These are phyloP conservation scores for Aspergillus unguis DNA, from an alignment of 2,329 filamentous ascomycete genomes.

Conservation along the genomic window DNA sequence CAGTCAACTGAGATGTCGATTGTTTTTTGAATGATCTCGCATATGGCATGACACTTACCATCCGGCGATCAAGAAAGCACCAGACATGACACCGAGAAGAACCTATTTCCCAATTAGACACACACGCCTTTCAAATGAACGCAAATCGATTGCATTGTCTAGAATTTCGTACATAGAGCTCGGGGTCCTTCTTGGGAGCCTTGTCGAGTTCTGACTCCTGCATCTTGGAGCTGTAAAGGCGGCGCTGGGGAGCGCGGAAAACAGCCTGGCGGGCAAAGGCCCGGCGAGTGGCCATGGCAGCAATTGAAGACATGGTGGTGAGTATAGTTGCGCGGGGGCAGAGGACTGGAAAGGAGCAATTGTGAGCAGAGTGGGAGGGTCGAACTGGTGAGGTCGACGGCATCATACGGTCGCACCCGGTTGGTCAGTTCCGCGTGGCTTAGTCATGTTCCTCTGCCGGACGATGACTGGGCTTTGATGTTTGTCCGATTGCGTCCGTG, in stretches of 20 bases:
- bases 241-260: conserved; percentile 42
- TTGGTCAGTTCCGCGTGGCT: conserved; percentile 18
- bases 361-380: conserved; percentile 23
- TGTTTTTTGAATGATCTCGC: background rate
- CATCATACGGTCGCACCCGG: conserved; percentile 28
- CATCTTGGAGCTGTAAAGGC: conserved; percentile 41
- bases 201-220: conserved; percentile 55
- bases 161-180: conserved; percentile 63
- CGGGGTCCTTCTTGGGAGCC: conserved; percentile 67
- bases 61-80: conserved; percentile 81
- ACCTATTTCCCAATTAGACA: conserved; percentile 56
- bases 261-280: conserved; percentile 40
- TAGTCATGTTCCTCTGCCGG: conserved; percentile 16
- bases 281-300: conserved; percentile 41
- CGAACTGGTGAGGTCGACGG: conserved; percentile 33
- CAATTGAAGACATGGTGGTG: conserved; percentile 42
- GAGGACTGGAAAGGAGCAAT: conserved; percentile 16
- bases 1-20: conserved; percentile 4
- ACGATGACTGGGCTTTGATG: background rate
- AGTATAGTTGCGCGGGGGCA: conserved; percentile 13
- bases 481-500: conserved; percentile 1
- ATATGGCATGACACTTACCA: conserved; percentile 48
- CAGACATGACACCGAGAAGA: conserved; percentile 85
- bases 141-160: conserved; percentile 9
- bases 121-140: conserved; percentile 1